Base-by-base conservation (phyloP, 768 basidiomycete genomes). In the Pisolithus tinctorius region DNA sequence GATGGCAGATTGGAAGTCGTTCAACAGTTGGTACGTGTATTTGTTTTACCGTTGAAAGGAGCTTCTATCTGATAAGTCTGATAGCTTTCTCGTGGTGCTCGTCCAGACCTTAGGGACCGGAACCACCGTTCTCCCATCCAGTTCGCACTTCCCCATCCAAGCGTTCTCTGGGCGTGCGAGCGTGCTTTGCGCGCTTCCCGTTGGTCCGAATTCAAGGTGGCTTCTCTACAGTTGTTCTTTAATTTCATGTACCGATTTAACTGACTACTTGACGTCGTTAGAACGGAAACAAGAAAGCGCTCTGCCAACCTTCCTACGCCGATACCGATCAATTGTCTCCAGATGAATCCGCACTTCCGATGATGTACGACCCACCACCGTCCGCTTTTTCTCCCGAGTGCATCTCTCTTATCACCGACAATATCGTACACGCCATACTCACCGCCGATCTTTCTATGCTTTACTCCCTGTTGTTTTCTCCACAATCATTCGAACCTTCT, bases 101-200 rank as follows among this genome's bases (percentile, higher is more conserved):
- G 84, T 27, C 83, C 88, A 37, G 88, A 89, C 67, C 73, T 82
- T 57, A 76, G 83, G 51, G 88, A 88, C 63, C 72, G 77, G 45
- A 83, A 88, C 55, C 78, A 86, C 59, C 80, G 85, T 11, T 83
- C 86, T 25, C 76, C 88, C 14, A 68, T 88, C 30, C 85, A 89
- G 52, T 86, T 83, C 58, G 77, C 86, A 7, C 63, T 85, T 7
- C 58, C 71, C 4, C 84, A 88, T 63, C 77, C 82, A 0, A 74
- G 70, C 45, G 74, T 83, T 36, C 74, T 89, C 4, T 88, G 83
- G 82, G 67, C 81, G 26, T 89, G 85, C 54, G 88, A 91, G 69
- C 66, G 73, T 14, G 73, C 79, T 7, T 68, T 90, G 36, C 80
- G 87, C 45, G 74, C 72, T 48, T 77, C 77, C 63, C 73, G 86